Conservation (phyloP, 2,329 filamentous ascomycete species). For the Endoconidiophora polonica region DNA sequence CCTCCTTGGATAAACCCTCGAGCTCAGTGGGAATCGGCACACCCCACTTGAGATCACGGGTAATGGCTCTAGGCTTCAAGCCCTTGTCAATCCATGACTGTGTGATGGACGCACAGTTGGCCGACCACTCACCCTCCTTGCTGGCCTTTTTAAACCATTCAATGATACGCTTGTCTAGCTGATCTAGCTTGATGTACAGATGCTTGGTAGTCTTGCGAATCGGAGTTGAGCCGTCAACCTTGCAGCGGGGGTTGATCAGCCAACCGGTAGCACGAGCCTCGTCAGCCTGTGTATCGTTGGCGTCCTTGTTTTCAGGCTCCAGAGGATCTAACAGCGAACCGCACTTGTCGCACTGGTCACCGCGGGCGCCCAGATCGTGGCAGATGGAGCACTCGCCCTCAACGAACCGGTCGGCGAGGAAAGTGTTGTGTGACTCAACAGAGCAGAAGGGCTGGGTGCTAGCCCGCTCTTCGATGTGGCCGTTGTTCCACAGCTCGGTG, state of each 20-base stretch:
- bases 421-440: constrained; percentile 49
- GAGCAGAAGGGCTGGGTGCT: constrained; percentile 79
- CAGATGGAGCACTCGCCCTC: constrained; percentile 67
- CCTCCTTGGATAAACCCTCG: constrained; percentile 33
- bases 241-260: constrained; percentile 75
- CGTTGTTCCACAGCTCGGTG: constrained; percentile 70
- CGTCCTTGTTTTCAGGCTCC: constrained; percentile 29
- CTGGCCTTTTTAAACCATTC: constrained; percentile 62
- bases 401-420: constrained; percentile 74
- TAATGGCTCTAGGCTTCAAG: constrained; percentile 73
- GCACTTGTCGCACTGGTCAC: constrained; percentile 62
- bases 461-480: constrained; percentile 70
- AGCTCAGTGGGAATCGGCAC: constrained; percentile 35
- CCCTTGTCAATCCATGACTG: constrained; percentile 72
- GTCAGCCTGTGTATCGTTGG: constrained; percentile 18
- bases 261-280: constrained; percentile 25
- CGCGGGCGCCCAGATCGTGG: constrained; percentile 51
- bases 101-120: constrained; percentile 61
- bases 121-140: constrained; percentile 58
- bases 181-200: constrained; percentile 74
- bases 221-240: constrained; percentile 71
- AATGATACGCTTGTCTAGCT: constrained; percentile 59
- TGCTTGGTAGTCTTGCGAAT: constrained; percentile 74
- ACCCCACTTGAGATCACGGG: constrained; percentile 85
- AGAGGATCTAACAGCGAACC: constrained; percentile 56